A percentile compares a stretch with the other conserved stretches of the same genome.
These are phyloP conservation scores for Penicillium malachiteum DNA, from an alignment of 495 filamentous ascomycete genomes.

Conservation along the genomic window DNA sequence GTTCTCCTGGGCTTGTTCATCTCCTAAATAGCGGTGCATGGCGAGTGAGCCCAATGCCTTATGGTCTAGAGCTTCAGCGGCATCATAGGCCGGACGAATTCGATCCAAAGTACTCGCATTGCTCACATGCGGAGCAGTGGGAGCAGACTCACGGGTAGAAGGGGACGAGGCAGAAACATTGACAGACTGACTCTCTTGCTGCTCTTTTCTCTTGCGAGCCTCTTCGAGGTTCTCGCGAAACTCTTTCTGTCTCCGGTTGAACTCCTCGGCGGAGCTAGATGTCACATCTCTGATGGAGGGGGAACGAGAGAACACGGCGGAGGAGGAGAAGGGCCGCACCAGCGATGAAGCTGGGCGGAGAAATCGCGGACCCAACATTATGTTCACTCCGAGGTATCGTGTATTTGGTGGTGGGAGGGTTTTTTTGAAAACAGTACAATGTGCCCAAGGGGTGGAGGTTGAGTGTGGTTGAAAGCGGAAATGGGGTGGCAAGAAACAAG, in stretches of 20 bases:
- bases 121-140: constrained; percentile 57
- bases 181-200: constrained; percentile 79
- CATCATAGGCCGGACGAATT: constrained; percentile 36
- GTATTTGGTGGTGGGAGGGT: constrained; percentile 5
- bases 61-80: constrained; percentile 37
- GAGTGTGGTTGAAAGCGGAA: neutral
- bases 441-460: neutral
- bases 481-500: neutral
- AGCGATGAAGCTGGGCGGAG: constrained; percentile 48
- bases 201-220: constrained; percentile 69
- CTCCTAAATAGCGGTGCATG: constrained; percentile 53
- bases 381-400: neutral
- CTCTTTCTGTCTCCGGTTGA: constrained; percentile 76
- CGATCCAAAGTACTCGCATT: constrained; percentile 47
- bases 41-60: constrained; percentile 66
- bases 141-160: constrained; percentile 51
- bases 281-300: constrained; percentile 87
- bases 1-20: constrained; percentile 49
- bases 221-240: constrained; percentile 82
- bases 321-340: constrained; percentile 61
- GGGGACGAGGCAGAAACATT: constrained; percentile 46
- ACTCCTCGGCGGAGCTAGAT: constrained; percentile 64
- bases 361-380: constrained; percentile 51
- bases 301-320: constrained; percentile 52
- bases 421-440: neutral